A percentile compares a stretch with the other conserved stretches of the same genome.
phyloP scores from a whole-genome alignment of 2,329 filamentous ascomycete species.

The Lecanicillium sp. region DNA sequence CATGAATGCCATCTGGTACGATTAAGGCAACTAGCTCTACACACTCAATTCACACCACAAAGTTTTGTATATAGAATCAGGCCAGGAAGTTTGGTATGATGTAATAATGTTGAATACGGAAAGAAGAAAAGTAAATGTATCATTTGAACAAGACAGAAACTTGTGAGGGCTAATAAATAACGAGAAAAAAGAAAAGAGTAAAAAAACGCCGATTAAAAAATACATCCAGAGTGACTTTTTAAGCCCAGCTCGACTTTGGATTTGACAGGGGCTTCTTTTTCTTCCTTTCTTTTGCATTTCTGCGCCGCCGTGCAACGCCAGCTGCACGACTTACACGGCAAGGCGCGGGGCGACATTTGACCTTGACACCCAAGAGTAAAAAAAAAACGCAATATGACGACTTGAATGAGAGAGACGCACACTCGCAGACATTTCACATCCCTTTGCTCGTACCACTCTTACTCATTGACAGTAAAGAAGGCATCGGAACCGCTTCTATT shows the following conservation, averaged over 20 bases:
- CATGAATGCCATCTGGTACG: conserved; percentile 97
- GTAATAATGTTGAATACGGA: too few species aligned
- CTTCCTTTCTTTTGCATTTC: too few species aligned
- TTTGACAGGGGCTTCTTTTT: background rate
- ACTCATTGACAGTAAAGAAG: too few species aligned
- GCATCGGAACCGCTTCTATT: conserved; percentile 19
- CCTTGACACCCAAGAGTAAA: too few species aligned
- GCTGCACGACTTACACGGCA: background rate
- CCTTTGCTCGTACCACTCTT: too few species aligned
- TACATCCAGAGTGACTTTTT: background rate
- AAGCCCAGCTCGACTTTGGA: background rate
- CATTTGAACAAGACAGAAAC: background rate
- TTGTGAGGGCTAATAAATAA: background rate
- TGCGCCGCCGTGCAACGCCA: background rate
- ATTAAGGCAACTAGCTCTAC: conserved; percentile 30
- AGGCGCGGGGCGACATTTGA: background rate
- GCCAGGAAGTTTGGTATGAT: too few species aligned
- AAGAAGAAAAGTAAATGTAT: background rate
- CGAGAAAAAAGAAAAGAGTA: too few species aligned
- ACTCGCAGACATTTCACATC: background rate
- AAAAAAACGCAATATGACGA: too few species aligned
- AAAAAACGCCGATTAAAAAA: background rate
- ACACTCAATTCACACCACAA: background rate
- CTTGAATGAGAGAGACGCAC: too few species aligned
- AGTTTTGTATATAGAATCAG: background rate